Percentiles rank a stretch among this genome's conserved stretches.
These are phyloP conservation scores for Apostasia shenzhenica DNA, from an alignment of 106 monocot genomes.

Conservation along the genomic window DNA sequence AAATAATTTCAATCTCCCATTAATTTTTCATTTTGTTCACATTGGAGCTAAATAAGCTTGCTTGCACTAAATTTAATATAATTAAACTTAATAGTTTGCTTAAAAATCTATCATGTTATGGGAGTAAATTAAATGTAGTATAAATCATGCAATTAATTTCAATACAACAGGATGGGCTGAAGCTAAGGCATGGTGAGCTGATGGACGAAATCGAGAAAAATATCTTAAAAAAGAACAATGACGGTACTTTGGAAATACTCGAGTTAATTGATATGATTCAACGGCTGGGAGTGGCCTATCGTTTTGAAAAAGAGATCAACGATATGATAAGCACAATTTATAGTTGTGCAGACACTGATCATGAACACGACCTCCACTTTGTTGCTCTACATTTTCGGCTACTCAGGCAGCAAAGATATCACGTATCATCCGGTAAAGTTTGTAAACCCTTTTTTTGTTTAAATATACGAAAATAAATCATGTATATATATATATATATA, in stretches of 20 bases:
- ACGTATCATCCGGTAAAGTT: background rate
- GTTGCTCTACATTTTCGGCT: slow-evolving; percentile 1
- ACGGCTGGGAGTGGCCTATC: slow-evolving; percentile 1
- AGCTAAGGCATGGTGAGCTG: background rate
- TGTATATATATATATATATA: background rate
- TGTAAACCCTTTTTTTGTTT: background rate
- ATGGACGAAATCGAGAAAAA: background rate
- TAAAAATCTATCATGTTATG: background rate
- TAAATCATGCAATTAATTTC: background rate
- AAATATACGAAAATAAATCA: background rate
- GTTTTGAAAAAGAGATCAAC: background rate
- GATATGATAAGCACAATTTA: background rate
- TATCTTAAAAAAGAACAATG: background rate
- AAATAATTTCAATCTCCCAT: no score
- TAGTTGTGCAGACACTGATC: background rate
- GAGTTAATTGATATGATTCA: slow-evolving; percentile 1
- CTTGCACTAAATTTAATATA: no score
- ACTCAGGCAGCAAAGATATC: background rate
- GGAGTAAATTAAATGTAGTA: background rate
- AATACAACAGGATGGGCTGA: background rate
- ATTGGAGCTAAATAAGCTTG: no score
- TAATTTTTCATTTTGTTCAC: no score
- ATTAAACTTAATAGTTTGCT: no score
- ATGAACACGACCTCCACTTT: background rate
- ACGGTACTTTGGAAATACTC: background rate